Evolutionary conservation across 164 flowering plant genomes (phyloP), one percentile per base, ranked within the genome.

Genomic region (Houttuynia cordata): DNA sequence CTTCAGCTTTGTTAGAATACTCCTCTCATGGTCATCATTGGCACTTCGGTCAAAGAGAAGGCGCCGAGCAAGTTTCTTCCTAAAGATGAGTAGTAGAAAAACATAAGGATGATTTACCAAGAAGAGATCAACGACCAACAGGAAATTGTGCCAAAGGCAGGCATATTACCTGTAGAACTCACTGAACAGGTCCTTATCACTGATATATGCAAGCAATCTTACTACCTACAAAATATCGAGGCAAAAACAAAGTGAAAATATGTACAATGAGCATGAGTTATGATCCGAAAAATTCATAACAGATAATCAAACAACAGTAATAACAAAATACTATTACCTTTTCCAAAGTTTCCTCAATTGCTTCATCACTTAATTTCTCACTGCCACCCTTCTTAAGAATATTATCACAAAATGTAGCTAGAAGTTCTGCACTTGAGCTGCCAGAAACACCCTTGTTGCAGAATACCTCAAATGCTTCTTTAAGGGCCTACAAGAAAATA

Each of bases 361-460:
- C 98, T 73, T 89, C 97, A 84, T 84, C 92, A 73, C 94, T 86
- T 68, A 89, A 72, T 66, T 90, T 93, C 74, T 93, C 98, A 74
- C 87, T 83, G 39, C 98, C 94, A 62, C 98, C 97, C 70, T 93
- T 93, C 76, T 90, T 90, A 5, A 90, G 86, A 51, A 89, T 81
- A 73, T 90, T 90, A 71, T 93, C 94, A 74, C 98, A 90, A 71
- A 89, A 92, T 21, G 92, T 86, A 55, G 98, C 96, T 19, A 93
- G 74, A 12, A 85, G 76, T 65, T 93, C 98, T 8, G 97, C 98
- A 82, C 89, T 84, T 4, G 97, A 78, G 70, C 83, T 79, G 53
- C 97, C 96, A 67, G 87, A 81, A 62, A 93, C 97, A 65, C 83
- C 83, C 73, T 93, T 93, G 76, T 89, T 89, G 79, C 93, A 87